A percentile compares a stretch with the other conserved stretches of the same genome.
These are phyloP conservation scores for Gentiana macrophylla DNA, from an alignment of 257 asterid species.

Conservation along the genomic window DNA sequence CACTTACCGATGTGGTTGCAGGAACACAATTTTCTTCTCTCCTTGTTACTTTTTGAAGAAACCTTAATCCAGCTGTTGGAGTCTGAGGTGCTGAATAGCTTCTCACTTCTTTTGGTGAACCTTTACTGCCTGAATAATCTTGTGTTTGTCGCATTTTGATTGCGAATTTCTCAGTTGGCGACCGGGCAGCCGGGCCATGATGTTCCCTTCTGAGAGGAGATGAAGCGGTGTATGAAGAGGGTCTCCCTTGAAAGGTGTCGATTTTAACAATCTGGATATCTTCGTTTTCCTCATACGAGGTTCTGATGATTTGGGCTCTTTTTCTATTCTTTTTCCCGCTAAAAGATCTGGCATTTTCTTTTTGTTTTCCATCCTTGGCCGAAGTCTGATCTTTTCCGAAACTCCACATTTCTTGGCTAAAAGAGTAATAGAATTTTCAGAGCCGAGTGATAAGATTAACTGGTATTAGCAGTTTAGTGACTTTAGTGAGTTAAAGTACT, in stretches of 20 bases:
- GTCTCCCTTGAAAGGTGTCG: slow-evolving; percentile 21
- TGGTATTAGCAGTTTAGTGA: too few relatives aligned
- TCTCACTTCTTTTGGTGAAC: slow-evolving; percentile 13
- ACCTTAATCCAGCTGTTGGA: slow-evolving; percentile 22
- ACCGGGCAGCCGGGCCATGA: slow-evolving; percentile 8
- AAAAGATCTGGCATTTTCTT: slow-evolving; percentile 2
- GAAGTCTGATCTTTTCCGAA: slow-evolving; percentile 21
- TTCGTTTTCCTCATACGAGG: slow-evolving; percentile 29
- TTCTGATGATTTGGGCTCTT: slow-evolving; percentile 14
- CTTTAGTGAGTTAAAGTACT: too few relatives aligned
- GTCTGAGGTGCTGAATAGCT: slow-evolving; percentile 26
- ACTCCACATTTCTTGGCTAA: slow-evolving; percentile 28
- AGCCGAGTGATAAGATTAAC: not conserved
- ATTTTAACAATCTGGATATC: slow-evolving; percentile 33
- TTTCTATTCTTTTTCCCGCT: slow-evolving; percentile 8
- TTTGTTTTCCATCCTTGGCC: slow-evolving; percentile 8
- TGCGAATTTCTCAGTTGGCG: slow-evolving; percentile 32
- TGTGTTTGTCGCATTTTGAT: slow-evolving; percentile 22
- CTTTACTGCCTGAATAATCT: slow-evolving; percentile 30
- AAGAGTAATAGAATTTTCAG: not conserved
- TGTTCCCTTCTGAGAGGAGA: slow-evolving; percentile 21
- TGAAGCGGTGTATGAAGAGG: slow-evolving; percentile 11
- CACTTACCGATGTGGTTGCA: slow-evolving; percentile 66
- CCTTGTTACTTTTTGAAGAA: slow-evolving; percentile 19
- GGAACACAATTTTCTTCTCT: slow-evolving; percentile 25